Conservation (phyloP, 2,329 filamentous ascomycete genomes). For the Phoma sp. region DNA sequence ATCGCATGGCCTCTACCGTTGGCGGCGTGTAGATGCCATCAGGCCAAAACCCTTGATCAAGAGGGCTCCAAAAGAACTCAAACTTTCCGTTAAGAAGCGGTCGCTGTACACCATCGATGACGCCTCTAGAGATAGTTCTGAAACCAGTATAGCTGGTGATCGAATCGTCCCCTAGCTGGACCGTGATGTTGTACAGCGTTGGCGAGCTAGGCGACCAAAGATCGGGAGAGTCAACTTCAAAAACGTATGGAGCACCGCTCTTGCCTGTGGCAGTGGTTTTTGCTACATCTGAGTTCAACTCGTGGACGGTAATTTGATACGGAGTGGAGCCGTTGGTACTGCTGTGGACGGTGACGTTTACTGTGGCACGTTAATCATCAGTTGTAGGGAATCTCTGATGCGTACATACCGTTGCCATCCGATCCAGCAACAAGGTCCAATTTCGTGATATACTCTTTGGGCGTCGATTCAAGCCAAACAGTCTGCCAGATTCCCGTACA, state of each 20-base stretch:
- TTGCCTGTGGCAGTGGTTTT: constrained; percentile 55
- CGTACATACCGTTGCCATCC: constrained; percentile 38
- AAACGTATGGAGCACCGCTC: constrained; percentile 60
- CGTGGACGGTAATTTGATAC: constrained; percentile 50
- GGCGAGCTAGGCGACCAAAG: constrained; percentile 71
- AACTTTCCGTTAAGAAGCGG: constrained; percentile 73
- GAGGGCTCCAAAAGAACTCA: constrained; percentile 69
- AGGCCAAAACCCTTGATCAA: constrained; percentile 76
- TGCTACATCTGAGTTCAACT: constrained; percentile 43
- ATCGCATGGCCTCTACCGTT: constrained; percentile 70
- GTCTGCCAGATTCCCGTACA: constrained; percentile 78
- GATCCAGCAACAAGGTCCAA: constrained; percentile 63
- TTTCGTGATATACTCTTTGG: constrained; percentile 62
- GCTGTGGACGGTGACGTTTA: constrained; percentile 63
- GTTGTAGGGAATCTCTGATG: background rate
- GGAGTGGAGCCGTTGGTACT: constrained; percentile 45
- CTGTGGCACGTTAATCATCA: constrained; percentile 44
- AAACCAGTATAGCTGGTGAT: constrained; percentile 73
- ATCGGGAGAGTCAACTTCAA: constrained; percentile 61
- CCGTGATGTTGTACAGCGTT: constrained; percentile 67
- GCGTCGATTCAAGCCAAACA: constrained; percentile 73
- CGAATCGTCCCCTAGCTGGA: constrained; percentile 60
- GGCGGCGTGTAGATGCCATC: constrained; percentile 72
- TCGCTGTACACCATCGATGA: constrained; percentile 64
- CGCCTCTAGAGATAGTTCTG: constrained; percentile 65